These are phyloP conservation scores for Volvox carteri DNA, from an alignment of 163 green algal species.

Conservation along the genomic window DNA sequence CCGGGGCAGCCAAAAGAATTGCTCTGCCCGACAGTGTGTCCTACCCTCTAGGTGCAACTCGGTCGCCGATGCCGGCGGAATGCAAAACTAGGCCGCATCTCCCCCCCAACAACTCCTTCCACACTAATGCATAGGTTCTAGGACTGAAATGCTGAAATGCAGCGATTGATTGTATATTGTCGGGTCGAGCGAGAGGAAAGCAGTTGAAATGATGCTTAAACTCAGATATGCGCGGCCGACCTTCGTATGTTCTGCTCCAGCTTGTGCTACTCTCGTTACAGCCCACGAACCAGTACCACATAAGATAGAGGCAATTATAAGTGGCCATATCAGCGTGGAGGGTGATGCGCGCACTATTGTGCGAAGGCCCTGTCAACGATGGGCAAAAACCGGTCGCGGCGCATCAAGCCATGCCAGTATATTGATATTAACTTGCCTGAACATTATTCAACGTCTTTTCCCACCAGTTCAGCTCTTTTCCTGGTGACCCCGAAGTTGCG, in stretches of 20 bases:
- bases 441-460: too few species aligned
- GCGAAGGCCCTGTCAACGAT: slow-evolving; percentile 5
- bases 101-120: too few species aligned
- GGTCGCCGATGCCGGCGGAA: too few species aligned
- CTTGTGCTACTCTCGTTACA: background rate
- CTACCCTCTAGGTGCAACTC: too few species aligned
- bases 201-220: background rate
- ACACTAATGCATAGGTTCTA: background rate
- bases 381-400: too few species aligned
- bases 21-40: too few species aligned
- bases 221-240: background rate
- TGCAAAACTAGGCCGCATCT: too few species aligned
- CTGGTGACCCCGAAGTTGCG: too few species aligned
- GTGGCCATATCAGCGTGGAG: background rate
- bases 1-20: too few species aligned
- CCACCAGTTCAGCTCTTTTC: too few species aligned
- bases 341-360: background rate
- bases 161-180: background rate
- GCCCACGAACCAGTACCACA: slow-evolving; percentile 5
- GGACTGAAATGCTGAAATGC: background rate
- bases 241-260: background rate
- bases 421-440: too few species aligned
- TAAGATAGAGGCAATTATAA: background rate
- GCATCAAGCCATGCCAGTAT: too few species aligned
- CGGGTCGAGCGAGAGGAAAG: background rate